Conservation (phyloP, 2,329 filamentous ascomycete species). For the Talaromyces sp. region DNA sequence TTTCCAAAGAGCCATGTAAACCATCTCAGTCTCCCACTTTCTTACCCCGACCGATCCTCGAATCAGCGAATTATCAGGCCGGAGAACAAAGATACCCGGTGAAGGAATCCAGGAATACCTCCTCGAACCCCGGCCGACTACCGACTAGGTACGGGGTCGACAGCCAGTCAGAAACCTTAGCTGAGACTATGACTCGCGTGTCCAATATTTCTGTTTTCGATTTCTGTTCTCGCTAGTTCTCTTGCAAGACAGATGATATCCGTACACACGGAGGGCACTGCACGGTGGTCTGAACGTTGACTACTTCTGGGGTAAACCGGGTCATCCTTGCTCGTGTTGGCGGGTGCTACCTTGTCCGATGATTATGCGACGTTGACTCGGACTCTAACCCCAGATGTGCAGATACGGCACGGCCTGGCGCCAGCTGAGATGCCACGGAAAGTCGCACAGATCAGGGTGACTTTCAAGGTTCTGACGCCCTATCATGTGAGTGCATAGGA, state of each 20-base stretch:
- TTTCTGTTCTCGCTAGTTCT: neutral
- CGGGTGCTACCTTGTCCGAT: neutral
- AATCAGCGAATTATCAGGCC: neutral
- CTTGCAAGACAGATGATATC: neutral
- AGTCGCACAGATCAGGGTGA: neutral
- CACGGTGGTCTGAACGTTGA: neutral
- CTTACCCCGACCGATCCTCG: neutral
- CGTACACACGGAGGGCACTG: neutral
- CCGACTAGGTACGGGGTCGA: neutral
- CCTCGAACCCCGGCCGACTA: neutral
- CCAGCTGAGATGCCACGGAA: neutral
- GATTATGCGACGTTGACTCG: neutral
- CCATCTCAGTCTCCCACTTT: neutral
- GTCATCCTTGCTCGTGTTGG: neutral
- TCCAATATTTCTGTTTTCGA: neutral
- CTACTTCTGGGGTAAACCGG: constrained; percentile 1
- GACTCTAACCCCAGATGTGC: neutral
- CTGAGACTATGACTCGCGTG: neutral
- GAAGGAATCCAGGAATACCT: neutral
- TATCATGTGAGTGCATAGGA: neutral
- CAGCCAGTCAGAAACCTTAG: neutral
- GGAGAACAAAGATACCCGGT: constrained; percentile 1
- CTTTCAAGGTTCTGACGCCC: neutral
- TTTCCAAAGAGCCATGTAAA: neutral
- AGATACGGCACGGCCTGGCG: neutral